These are phyloP conservation scores for Nematocida parisii DNA, from an alignment of 371 early-diverging fungal species.

Conservation along the genomic window DNA sequence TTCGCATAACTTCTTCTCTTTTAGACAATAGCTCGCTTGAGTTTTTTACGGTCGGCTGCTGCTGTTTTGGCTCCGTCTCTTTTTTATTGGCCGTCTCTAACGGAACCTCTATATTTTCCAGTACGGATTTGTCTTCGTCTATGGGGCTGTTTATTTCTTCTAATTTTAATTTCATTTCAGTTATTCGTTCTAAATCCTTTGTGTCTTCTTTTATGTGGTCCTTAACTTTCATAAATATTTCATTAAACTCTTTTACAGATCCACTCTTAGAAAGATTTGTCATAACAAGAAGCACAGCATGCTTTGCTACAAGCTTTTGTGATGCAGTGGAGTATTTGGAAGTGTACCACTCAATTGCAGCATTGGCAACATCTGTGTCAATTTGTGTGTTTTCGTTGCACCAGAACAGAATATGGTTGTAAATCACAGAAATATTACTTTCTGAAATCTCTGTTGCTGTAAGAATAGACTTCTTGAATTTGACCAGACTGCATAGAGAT, in stretches of 20 bases:
- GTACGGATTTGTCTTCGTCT: neutral
- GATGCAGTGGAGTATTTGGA: neutral
- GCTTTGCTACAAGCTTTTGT: constrained; percentile 7
- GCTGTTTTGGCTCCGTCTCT: neutral
- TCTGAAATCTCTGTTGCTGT: neutral
- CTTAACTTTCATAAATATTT: neutral
- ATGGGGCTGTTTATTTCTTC: constrained; percentile 28
- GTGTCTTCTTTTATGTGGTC: neutral
- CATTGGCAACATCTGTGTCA: neutral
- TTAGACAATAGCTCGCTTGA: neutral
- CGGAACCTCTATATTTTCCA: neutral
- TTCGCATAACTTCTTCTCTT: constrained; percentile 40
- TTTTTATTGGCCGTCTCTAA: neutral
- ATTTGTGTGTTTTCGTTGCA: neutral
- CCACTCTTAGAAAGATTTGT: constrained; percentile 11
- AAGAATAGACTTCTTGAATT: constrained; percentile 31
- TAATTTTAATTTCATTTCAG: neutral
- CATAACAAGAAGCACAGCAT: constrained; percentile 9
- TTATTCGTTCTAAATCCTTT: neutral
- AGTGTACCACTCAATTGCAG: neutral
- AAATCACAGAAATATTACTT: constrained; percentile 39
- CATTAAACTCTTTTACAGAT: neutral
- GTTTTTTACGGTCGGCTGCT: neutral
- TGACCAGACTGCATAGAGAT: constrained; percentile 21
- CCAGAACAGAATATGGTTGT: constrained; percentile 52